Base-by-base conservation (phyloP, 306 rosid species). In the Dryas drummondii region DNA sequence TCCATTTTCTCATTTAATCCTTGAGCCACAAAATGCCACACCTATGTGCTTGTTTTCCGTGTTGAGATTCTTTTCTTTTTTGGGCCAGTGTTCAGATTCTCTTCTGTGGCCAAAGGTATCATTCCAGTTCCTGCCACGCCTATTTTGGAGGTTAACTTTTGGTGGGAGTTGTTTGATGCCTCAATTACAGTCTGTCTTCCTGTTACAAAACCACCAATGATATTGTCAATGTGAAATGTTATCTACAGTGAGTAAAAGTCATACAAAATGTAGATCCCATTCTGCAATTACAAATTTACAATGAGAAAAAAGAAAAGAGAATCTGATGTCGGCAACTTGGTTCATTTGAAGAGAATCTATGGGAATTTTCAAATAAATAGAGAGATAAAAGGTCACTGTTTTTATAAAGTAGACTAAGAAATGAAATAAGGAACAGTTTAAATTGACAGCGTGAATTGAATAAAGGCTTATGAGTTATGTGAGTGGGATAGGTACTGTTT, bases 391-490 rank as follows among this genome's bases (percentile, higher is more conserved):
- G 47, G 16, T 67, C 59, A 42, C 42, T 65, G 6, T 46, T 71
- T 46, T 64, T 63, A 66, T 70, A 76, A 55, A 27, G 71, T 47
- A 62, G 50, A 49, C 58, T 60, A 58, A 48, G 41, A 75, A 61
- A 44, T 53, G 17, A 44, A 57, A 70, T 55, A 78, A 67, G 19
- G 44, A 56, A 69, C 78, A 64, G 64, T 13, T 68, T 44, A 64
- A 58, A 60, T 50, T 51, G 77, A 70, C 77, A 81, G 15, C 81
- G 53, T 32, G 57, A 67, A 73, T 47, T 45, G 56, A 76, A 74
- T 44, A 52, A 53, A 74, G 61, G 48, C 32, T 57, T 8, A 9
- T 5, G 62, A 48, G 22, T 65, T 62, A 42, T 7, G 52, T 40
- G 66, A 16, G 63, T 60, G 51, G 64, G 73, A 68, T 67, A 9